Conservation (phyloP, 2,329 filamentous ascomycete species). For the Macroventuria anomochaeta region DNA sequence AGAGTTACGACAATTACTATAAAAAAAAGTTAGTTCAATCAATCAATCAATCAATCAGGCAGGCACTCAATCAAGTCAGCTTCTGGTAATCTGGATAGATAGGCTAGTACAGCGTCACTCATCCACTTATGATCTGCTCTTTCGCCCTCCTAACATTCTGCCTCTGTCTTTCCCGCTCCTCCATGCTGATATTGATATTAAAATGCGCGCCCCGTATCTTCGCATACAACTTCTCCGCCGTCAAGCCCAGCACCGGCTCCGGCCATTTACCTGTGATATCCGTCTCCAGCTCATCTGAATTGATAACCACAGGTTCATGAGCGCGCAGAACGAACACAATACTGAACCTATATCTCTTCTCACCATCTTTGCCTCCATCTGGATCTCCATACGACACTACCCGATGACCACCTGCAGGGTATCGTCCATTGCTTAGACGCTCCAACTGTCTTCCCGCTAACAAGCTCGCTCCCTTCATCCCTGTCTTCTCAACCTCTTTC, state of each 20-base stretch:
- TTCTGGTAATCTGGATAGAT: no score
- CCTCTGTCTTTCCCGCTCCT: slow-evolving; percentile 44
- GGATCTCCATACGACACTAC: slow-evolving; percentile 44
- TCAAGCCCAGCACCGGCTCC: slow-evolving; percentile 32
- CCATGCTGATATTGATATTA: slow-evolving; percentile 46
- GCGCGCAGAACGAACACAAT: slow-evolving; percentile 49
- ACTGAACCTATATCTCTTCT: slow-evolving; percentile 39
- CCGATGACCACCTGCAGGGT: slow-evolving; percentile 42
- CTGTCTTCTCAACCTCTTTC: slow-evolving; percentile 26
- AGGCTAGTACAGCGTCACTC: no score
- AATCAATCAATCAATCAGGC: no score
- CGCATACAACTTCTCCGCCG: slow-evolving; percentile 42
- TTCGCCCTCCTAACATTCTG: slow-evolving; percentile 17
- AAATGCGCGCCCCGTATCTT: slow-evolving; percentile 42
- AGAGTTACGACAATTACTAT: no score
- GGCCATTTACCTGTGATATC: slow-evolving; percentile 38
- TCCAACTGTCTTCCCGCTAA: slow-evolving; percentile 43
- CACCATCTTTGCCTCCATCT: not conserved
- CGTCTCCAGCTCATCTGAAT: slow-evolving; percentile 38
- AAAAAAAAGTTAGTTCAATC: no score
- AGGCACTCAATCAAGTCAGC: no score
- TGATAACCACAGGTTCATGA: slow-evolving; percentile 35
- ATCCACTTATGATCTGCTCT: not conserved
- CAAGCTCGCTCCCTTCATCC: slow-evolving; percentile 33
- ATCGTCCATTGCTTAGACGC: slow-evolving; percentile 35